Conservation (phyloP, 1,139 yeast species). For the Geotrichum bryndzae region DNA sequence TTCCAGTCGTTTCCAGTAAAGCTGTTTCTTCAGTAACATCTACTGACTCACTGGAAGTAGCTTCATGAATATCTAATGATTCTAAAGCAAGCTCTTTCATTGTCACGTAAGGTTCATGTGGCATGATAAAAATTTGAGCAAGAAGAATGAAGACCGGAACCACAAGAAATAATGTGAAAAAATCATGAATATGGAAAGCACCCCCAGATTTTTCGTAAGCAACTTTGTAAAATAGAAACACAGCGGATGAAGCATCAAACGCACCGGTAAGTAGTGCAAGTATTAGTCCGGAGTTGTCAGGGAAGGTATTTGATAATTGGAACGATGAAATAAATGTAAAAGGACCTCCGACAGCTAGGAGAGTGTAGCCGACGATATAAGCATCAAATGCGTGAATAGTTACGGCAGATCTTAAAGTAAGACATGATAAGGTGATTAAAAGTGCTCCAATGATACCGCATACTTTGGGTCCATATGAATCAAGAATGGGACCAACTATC, state of each 20-base stretch:
- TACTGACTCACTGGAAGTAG: constrained; percentile 1
- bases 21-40: constrained; percentile 2
- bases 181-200: constrained; percentile 41
- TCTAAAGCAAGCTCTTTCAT: not conserved
- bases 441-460: constrained; percentile 68
- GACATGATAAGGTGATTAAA: constrained; percentile 49
- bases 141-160: constrained; percentile 69
- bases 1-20: not conserved
- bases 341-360: constrained; percentile 73
- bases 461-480: constrained; percentile 69
- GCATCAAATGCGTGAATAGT: constrained; percentile 45
- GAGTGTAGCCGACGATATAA: constrained; percentile 55
- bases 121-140: constrained; percentile 77
- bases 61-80: not conserved
- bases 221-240: constrained; percentile 60
- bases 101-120: constrained; percentile 57
- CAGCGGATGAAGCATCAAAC: constrained; percentile 69
- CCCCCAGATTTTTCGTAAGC: constrained; percentile 44
- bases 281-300: constrained; percentile 61
- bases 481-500: constrained; percentile 73
- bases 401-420: constrained; percentile 40
- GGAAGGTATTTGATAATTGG: constrained; percentile 69
- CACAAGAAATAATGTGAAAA: constrained; percentile 58
- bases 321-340: constrained; percentile 71
- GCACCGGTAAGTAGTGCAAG: constrained; percentile 70